Conservation (phyloP, 768 basidiomycete species). For the Rhodotorula babjevae region DNA sequence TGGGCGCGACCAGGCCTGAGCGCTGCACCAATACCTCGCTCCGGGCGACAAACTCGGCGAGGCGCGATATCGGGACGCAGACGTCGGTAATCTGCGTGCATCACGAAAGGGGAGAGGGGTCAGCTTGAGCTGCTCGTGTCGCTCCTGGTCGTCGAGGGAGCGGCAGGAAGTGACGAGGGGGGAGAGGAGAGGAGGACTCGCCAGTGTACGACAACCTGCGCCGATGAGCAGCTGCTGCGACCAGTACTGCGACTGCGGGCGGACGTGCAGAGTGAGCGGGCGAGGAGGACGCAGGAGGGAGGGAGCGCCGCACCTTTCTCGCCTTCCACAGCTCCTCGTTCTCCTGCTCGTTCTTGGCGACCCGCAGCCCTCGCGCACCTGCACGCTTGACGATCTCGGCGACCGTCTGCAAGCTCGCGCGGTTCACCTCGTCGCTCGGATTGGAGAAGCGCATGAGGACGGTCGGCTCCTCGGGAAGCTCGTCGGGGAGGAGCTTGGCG, state of each 20-base stretch:
- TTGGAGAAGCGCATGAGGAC: conserved; percentile 93
- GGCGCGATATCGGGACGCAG: conserved; percentile 49
- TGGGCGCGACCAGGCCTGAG: conserved; percentile 62
- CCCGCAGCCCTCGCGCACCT: conserved; percentile 63
- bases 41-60: conserved; percentile 54
- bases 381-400: conserved; percentile 63
- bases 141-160: too few relatives aligned
- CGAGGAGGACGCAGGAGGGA: not conserved
- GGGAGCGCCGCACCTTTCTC: conserved; percentile 33
- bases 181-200: conserved; percentile 46
- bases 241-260: conserved; percentile 63
- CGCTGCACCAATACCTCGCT: conserved; percentile 70
- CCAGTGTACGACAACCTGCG: conserved; percentile 71
- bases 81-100: conserved; percentile 40
- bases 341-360: conserved; percentile 72
- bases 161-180: not conserved
- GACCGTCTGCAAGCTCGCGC: conserved; percentile 61
- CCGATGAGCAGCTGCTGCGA: conserved; percentile 61
- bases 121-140: too few relatives aligned
- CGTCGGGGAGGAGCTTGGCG: conserved; percentile 46
- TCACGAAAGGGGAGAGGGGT: too few relatives aligned
- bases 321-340: conserved; percentile 74
- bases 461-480: conserved; percentile 47
- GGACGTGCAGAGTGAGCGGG: not conserved
- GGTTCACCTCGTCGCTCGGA: conserved; percentile 56